Base-by-base conservation (phyloP, 2,329 filamentous ascomycete genomes). In the Chlorencoelia australis region DNA sequence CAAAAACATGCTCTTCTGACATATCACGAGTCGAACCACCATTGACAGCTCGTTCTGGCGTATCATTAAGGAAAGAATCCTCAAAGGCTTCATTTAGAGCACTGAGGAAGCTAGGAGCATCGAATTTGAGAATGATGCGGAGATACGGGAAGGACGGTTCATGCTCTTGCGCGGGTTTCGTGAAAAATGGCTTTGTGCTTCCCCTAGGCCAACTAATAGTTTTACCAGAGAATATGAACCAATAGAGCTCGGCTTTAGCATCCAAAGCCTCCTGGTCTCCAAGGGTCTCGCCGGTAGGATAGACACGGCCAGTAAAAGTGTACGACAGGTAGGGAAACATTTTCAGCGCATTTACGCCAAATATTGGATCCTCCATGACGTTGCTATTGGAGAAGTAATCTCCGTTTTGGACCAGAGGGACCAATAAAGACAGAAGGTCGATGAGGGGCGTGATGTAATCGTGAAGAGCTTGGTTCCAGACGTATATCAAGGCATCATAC, bases 81-180 rank as follows among this genome's bases (percentile, higher is more conserved):
- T 98, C 91, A 50, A 98, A 98, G 1, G 89, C 91, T 59, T 98
- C 93, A 49, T 98, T 98, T 26, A 98, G 65, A 50, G 89, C 85
- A 57, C 88, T 96, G 63, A 98, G 72, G 49, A 96, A 94, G 57
- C 85, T 95, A 2, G 87, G 76, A 0, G 88, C 79, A 57, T 96
- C 87, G 48, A 93, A 94, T 44, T 83, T 79, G 30, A 98, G 70
- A 31, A 98, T 78, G 48, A 86, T 72, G 27, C 82, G 75, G 11
- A 98, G 69, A 52, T 93, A 89, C 1, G 86, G 82, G 53, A 94
- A 96, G 0, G 84, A 78, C 1, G 82, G 81, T 49, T 89, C 79
- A 4, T 71, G 61, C 1, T 65, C 63, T 33, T 68, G 61, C 10
- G 60, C 57, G 1, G 74, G 68, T 10, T 69, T 69, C 2, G 80